phyloP scores from a whole-genome alignment of 2,329 filamentous ascomycete genomes.

The Neonectria punicea region DNA sequence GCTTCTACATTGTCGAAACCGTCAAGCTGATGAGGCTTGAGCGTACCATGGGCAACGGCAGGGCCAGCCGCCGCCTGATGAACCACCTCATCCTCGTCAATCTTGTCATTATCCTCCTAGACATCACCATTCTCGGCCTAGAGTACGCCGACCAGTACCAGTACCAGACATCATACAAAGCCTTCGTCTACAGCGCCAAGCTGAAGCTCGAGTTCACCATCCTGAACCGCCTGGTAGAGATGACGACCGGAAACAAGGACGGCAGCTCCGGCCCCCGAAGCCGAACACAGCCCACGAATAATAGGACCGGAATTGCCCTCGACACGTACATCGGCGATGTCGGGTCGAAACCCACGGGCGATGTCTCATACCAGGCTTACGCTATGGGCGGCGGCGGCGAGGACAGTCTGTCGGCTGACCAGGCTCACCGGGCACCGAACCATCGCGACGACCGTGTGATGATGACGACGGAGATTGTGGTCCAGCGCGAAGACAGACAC shows the following conservation, averaged over 20 bases:
- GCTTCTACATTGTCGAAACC: slow-evolving; percentile 64
- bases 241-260: slow-evolving; percentile 42
- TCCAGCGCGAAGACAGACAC: slow-evolving; percentile 31
- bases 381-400: slow-evolving; percentile 41
- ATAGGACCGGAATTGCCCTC: slow-evolving; percentile 32
- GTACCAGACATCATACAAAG: slow-evolving; percentile 51
- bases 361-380: slow-evolving; percentile 39
- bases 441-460: slow-evolving; percentile 33
- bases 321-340: slow-evolving; percentile 35
- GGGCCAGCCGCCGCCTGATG: slow-evolving; percentile 40
- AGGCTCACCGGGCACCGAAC: background rate
- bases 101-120: slow-evolving; percentile 57
- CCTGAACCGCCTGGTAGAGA: slow-evolving; percentile 51
- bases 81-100: slow-evolving; percentile 59
- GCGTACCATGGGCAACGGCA: slow-evolving; percentile 41
- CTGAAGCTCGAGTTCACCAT: slow-evolving; percentile 54
- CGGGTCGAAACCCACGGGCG: slow-evolving; percentile 18
- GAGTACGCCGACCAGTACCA: slow-evolving; percentile 51
- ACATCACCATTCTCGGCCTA: slow-evolving; percentile 53
- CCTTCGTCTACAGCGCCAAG: slow-evolving; percentile 52
- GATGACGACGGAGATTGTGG: slow-evolving; percentile 42
- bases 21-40: slow-evolving; percentile 59
- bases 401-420: slow-evolving; percentile 3
- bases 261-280: slow-evolving; percentile 39
- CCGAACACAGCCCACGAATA: slow-evolving; percentile 22